Percentiles rank a stretch among this genome's conserved stretches.
Evolutionary conservation across 768 basidiomycete genomes (phyloP).

Genomic region (Stropharia rugosoannulata): DNA sequence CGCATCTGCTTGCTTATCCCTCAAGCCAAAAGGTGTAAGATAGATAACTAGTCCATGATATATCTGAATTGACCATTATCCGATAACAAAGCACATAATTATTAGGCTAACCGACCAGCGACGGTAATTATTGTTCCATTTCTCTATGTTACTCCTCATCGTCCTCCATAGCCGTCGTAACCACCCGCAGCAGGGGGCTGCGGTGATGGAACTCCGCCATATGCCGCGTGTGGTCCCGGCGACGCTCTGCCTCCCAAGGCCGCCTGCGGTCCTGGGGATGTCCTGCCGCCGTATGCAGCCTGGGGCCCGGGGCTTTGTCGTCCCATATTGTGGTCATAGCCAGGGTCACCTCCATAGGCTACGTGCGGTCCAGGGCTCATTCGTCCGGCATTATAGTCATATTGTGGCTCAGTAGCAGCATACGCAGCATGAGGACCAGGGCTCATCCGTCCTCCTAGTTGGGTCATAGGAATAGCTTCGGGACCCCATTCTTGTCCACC

Average conservation of each 20-base stretch:
- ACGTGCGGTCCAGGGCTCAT: slow-evolving; percentile 27
- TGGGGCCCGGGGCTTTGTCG: slow-evolving; percentile 28
- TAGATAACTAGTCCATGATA: background rate
- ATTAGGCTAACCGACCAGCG: slow-evolving; percentile 8
- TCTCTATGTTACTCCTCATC: background rate
- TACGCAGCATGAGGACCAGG: slow-evolving; percentile 41
- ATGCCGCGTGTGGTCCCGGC: slow-evolving; percentile 49
- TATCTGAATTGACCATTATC: background rate
- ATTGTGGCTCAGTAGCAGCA: slow-evolving; percentile 14
- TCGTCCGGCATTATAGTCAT: slow-evolving; percentile 26
- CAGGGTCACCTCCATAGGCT: slow-evolving; percentile 22
- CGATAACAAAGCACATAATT: slow-evolving; percentile 6
- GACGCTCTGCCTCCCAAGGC: slow-evolving; percentile 38
- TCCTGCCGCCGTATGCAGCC: slow-evolving; percentile 28
- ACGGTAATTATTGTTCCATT: slow-evolving; percentile 2
- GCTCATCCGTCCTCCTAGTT: slow-evolving; percentile 42
- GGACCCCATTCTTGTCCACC: slow-evolving; percentile 35
- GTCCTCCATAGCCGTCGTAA: slow-evolving; percentile 10
- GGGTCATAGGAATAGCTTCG: slow-evolving; percentile 78
- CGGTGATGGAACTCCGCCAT: slow-evolving; percentile 21
- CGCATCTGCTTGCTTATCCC: background rate
- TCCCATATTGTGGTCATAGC: background rate
- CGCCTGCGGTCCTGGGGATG: slow-evolving; percentile 41
- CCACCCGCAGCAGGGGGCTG: slow-evolving; percentile 12
- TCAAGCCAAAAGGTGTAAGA: background rate